Evolutionary conservation across 208 protist species (phyloP).

Genomic region (Trypanosoma congolense): DNA sequence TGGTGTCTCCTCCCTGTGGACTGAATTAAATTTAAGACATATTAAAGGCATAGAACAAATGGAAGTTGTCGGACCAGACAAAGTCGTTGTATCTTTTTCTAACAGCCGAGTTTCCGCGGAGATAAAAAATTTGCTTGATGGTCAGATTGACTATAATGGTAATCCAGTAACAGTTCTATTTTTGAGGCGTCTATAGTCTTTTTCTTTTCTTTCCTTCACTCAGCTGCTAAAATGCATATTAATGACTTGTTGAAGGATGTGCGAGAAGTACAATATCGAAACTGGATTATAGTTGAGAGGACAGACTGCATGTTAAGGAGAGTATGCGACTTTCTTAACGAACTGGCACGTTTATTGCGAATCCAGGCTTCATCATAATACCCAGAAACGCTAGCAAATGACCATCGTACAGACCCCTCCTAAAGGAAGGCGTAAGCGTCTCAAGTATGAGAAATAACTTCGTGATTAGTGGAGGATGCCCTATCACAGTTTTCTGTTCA

Average conservation of each 20-base stretch:
- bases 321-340: constrained; percentile 18
- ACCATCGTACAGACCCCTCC: background rate
- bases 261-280: constrained; percentile 15
- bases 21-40: constrained; percentile 49
- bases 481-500: too few species aligned
- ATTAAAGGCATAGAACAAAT: constrained; percentile 38
- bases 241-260: constrained; percentile 21
- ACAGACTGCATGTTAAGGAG: constrained; percentile 10
- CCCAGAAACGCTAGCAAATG: background rate
- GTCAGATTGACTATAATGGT: constrained; percentile 22
- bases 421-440: background rate
- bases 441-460: background rate
- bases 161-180: constrained; percentile 34
- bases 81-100: constrained; percentile 36
- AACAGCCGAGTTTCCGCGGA: constrained; percentile 18
- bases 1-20: constrained; percentile 43
- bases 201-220: constrained; percentile 14
- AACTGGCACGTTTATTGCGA: constrained; percentile 9
- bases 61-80: constrained; percentile 31
- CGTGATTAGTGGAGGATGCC: too few species aligned
- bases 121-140: constrained; percentile 26
- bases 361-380: constrained; percentile 4
- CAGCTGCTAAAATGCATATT: constrained; percentile 16
- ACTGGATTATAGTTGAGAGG: constrained; percentile 16
- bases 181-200: constrained; percentile 28